Percentiles rank a stretch among this genome's conserved stretches.
Conservation (phyloP, 2,329 filamentous ascomycete species). For the Ophiognomonia clavigignenti-juglandacearum region DNA sequence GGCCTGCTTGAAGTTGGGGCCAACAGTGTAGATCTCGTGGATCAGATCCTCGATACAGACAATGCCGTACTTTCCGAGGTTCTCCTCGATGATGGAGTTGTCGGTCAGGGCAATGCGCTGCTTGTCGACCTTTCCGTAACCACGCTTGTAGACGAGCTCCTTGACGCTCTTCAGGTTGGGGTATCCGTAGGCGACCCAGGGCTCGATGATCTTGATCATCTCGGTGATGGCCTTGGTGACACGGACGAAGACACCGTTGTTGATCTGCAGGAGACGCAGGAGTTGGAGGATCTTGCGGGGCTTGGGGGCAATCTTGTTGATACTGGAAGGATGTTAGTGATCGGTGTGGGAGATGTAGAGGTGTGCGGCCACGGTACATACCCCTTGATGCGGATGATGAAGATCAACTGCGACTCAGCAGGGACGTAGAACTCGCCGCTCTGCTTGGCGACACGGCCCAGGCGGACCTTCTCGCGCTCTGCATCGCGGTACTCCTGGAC, state of each 20-base stretch:
- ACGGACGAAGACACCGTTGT: slow-evolving; percentile 98
- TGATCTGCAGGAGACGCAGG: slow-evolving; percentile 99
- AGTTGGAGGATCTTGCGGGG: slow-evolving; percentile 99
- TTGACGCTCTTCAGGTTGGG: slow-evolving; percentile 99
- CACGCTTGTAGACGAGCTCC: slow-evolving; percentile 99
- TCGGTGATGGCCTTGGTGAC: slow-evolving; percentile 92
- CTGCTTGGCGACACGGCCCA: slow-evolving; percentile 83
- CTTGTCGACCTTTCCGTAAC: slow-evolving; percentile 98
- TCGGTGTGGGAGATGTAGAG: slow-evolving; percentile 8
- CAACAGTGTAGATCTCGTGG: slow-evolving; percentile 98
- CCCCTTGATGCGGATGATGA: slow-evolving; percentile 99
- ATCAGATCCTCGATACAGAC: slow-evolving; percentile 99
- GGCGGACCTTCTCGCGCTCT: slow-evolving; percentile 97
- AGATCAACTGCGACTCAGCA: slow-evolving; percentile 93
- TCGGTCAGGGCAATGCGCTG: slow-evolving; percentile 94
- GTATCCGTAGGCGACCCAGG: slow-evolving; percentile 98
- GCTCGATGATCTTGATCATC: slow-evolving; percentile 98
- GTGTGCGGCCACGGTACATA: slow-evolving; percentile 34
- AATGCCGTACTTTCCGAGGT: slow-evolving; percentile 96
- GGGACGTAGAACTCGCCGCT: slow-evolving; percentile 91
- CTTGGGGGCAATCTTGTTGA: slow-evolving; percentile 99
- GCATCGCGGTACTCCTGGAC: slow-evolving; percentile 98
- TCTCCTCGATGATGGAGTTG: slow-evolving; percentile 96
- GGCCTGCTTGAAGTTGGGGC: slow-evolving; percentile 99
- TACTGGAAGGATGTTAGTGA: slow-evolving; percentile 51